Evolutionary conservation across 768 basidiomycete species (phyloP), one percentile per base, ranked within the genome.

Genomic region (Strobilomyces confusus): DNA sequence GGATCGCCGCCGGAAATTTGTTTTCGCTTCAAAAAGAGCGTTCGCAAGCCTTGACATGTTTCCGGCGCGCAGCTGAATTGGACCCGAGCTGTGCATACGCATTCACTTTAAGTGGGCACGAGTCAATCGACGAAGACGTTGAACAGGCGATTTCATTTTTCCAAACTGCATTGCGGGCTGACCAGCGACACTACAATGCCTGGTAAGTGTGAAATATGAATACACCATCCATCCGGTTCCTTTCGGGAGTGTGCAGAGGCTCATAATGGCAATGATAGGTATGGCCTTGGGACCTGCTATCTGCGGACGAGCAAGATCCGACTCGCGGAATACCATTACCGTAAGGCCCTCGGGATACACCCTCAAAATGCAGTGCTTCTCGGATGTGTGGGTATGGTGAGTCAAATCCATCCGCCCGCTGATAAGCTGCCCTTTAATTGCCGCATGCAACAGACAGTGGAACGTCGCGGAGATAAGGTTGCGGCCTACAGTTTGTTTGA

Each of bases 241-340:
- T 12, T 51, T 42, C 36, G 50, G n/a, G 36, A 42, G 30, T 25
- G 44, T 48, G 50, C 38, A 15, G 29, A 42, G 60, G 51, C 56
- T 68, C 52, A 72, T 66, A 61, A 68, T 52, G 52, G 57, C 48
- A 60, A 66, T 57, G 54, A 58, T 64, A 98, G 95, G 95, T 99
- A 98, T 71, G 97, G 97, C n/a, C 77, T 99, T 61, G 97, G 97
- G 56, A 91, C 91, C 33, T 98, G 94, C 66, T 98, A 98, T 77
- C 78, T 95, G 69, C 82, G 92, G 63, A 92, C 88, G 81, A 94
- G 90, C 72, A 98, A 95, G 75, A 75, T 91, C 53, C 84, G 90
- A 42, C 77, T 95, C 48, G 97, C 97, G 41, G 94, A 98, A 69
- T 98, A 95, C 74, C 95, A 98, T 73, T 98, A 92, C 76, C 82